These are phyloP conservation scores for Schoenoplectus triqueter DNA, from an alignment of 202 grass and related monocot species.

Conservation along the genomic window DNA sequence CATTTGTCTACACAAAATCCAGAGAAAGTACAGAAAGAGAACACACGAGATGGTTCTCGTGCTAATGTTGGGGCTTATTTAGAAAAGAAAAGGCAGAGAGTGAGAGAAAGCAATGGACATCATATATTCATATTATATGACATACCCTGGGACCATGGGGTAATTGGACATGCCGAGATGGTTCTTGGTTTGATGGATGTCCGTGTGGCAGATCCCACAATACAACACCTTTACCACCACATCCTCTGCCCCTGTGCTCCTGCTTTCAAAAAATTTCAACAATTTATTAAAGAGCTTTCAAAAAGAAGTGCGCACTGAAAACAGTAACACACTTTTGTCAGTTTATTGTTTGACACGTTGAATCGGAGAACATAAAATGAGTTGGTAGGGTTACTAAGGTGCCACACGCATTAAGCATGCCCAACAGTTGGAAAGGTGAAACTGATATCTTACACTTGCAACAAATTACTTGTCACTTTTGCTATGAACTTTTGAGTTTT, in stretches of 20 bases:
- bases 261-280: slow-evolving; percentile 35
- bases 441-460: background rate
- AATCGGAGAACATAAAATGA: too few relatives aligned
- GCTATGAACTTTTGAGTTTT: background rate
- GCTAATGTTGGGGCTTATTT: too few relatives aligned
- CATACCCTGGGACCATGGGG: slow-evolving; percentile 94
- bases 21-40: too few relatives aligned
- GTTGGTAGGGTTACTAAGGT: too few relatives aligned
- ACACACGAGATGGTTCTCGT: background rate
- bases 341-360: too few relatives aligned
- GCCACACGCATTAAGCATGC: too few relatives aligned
- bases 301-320: background rate
- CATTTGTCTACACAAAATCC: background rate
- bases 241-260: slow-evolving; percentile 72
- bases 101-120: too few relatives aligned
- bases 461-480: background rate
- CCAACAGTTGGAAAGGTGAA: background rate
- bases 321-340: too few relatives aligned
- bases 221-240: slow-evolving; percentile 85
- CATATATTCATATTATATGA: background rate
- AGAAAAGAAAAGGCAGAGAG: background rate
- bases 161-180: slow-evolving; percentile 89
- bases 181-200: slow-evolving; percentile 93
- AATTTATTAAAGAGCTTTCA: background rate
- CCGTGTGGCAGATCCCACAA: slow-evolving; percentile 92